These are phyloP conservation scores for Hirschioporus abietinus DNA, from an alignment of 768 basidiomycete genomes.

Conservation along the genomic window DNA sequence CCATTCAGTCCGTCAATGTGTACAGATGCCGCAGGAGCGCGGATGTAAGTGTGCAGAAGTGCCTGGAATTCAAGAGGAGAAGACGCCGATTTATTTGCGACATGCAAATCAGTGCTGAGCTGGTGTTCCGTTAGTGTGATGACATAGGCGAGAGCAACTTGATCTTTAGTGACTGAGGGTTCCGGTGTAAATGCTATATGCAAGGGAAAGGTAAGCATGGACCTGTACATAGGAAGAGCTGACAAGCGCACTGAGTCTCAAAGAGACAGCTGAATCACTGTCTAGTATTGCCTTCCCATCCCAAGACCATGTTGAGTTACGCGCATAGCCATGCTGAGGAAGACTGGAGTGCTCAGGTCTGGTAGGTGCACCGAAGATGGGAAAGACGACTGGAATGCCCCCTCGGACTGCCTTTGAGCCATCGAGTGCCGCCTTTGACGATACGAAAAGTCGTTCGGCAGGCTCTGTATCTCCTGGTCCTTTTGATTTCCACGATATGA, in stretches of 20 bases:
- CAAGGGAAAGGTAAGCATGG: neutral
- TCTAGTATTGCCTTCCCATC: slow-evolving; percentile 59
- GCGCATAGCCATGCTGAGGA: slow-evolving; percentile 87
- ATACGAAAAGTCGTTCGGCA: slow-evolving; percentile 75
- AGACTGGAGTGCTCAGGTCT: slow-evolving; percentile 68
- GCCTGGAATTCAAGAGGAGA: slow-evolving; percentile 79
- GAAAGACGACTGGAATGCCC: slow-evolving; percentile 64
- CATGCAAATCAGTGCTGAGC: slow-evolving; percentile 74
- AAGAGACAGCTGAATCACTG: slow-evolving; percentile 65
- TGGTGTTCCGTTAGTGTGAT: slow-evolving; percentile 72
- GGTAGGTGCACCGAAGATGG: slow-evolving; percentile 83
- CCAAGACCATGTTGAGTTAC: slow-evolving; percentile 62
- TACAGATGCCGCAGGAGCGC: slow-evolving; percentile 54
- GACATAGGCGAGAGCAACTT: slow-evolving; percentile 55
- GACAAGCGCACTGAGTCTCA: slow-evolving; percentile 60
- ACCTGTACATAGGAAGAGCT: slow-evolving; percentile 3
- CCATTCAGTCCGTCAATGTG: slow-evolving; percentile 60
- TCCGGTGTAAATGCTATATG: slow-evolving; percentile 4
- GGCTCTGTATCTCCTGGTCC: slow-evolving; percentile 30
- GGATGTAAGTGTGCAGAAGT: slow-evolving; percentile 87
- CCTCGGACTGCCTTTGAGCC: slow-evolving; percentile 71
- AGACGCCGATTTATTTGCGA: slow-evolving; percentile 60
- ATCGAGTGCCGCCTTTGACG: slow-evolving; percentile 72
- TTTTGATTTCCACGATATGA: slow-evolving; percentile 78
- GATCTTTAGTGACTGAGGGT: slow-evolving; percentile 7